These are phyloP conservation scores for Lepraria neglecta DNA, from an alignment of 495 filamentous ascomycete species.

Conservation along the genomic window DNA sequence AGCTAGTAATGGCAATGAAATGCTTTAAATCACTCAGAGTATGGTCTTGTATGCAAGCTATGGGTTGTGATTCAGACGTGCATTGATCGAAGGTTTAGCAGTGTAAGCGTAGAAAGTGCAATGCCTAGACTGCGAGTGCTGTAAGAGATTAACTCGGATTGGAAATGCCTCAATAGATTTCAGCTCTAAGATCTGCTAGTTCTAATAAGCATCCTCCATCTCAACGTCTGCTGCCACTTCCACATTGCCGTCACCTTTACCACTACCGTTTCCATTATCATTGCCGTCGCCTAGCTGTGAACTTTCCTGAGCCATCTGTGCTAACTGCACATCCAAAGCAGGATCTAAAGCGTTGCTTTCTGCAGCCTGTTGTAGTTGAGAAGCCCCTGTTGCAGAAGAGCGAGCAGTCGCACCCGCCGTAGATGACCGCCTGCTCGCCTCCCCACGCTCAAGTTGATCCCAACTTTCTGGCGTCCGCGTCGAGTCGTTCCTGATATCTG, in stretches of 20 bases:
- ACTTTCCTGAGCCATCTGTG: neutral
- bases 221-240: constrained; percentile 6
- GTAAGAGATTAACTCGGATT: too few relatives aligned
- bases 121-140: too few relatives aligned
- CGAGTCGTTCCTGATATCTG: constrained; percentile 7
- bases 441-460: neutral
- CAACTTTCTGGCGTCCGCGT: constrained; percentile 10
- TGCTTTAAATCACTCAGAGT: neutral
- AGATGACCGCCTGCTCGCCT: neutral
- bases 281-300: neutral
- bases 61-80: neutral
- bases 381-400: neutral
- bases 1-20: constrained; percentile 1
- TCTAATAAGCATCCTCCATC: constrained; percentile 1
- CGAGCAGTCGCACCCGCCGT: too few relatives aligned
- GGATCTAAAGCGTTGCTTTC: neutral
- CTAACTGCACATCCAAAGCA: neutral
- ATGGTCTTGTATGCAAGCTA: too few relatives aligned
- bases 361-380: neutral
- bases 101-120: neutral
- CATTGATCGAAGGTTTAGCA: neutral
- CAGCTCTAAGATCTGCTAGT: too few relatives aligned
- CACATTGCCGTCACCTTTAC: neutral
- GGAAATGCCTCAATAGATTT: too few relatives aligned
- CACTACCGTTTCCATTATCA: neutral